Evolutionary conservation across 768 basidiomycete genomes (phyloP).

Genomic region (Leccinum longicurvipes): DNA sequence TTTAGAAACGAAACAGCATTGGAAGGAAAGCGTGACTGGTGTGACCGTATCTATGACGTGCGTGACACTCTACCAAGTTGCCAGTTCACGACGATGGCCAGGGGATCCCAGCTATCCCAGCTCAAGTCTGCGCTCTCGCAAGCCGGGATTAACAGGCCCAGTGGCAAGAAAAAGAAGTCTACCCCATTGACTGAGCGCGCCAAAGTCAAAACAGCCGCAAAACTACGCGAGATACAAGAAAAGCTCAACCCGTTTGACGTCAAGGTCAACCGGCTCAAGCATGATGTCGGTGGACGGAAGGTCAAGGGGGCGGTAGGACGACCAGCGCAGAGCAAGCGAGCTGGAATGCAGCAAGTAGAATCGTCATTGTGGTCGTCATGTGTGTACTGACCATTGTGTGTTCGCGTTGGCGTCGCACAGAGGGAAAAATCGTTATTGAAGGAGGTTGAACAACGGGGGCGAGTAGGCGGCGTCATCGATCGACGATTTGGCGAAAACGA

Average conservation of each 20-base stretch:
- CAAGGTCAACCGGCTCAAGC: conserved; percentile 88
- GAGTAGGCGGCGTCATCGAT: conserved; percentile 87
- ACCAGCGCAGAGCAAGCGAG: conserved; percentile 86
- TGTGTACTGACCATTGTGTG: conserved; percentile 5
- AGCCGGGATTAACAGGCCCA: conserved; percentile 69
- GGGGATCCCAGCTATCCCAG: conserved; percentile 87
- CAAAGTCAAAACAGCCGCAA: conserved; percentile 77
- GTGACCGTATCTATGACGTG: neutral
- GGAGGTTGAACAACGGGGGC: conserved; percentile 78
- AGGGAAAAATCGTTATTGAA: conserved; percentile 85
- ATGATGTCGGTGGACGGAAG: conserved; percentile 87
- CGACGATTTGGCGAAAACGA: conserved; percentile 96
- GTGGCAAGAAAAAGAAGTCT: conserved; percentile 67
- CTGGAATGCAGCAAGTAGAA: conserved; percentile 81
- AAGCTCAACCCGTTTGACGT: conserved; percentile 92
- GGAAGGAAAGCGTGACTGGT: neutral
- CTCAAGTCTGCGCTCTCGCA: conserved; percentile 81
- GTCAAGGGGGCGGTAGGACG: conserved; percentile 79
- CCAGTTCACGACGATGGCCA: conserved; percentile 34
- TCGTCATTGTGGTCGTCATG: conserved; percentile 19
- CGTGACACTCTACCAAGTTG: neutral
- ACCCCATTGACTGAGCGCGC: conserved; percentile 62
- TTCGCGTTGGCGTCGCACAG: conserved; percentile 36
- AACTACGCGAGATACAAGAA: conserved; percentile 78
- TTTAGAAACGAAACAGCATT: neutral